Conservation (phyloP, 192 early-diverging fungal species). For the Pilobolus umbonatus region DNA sequence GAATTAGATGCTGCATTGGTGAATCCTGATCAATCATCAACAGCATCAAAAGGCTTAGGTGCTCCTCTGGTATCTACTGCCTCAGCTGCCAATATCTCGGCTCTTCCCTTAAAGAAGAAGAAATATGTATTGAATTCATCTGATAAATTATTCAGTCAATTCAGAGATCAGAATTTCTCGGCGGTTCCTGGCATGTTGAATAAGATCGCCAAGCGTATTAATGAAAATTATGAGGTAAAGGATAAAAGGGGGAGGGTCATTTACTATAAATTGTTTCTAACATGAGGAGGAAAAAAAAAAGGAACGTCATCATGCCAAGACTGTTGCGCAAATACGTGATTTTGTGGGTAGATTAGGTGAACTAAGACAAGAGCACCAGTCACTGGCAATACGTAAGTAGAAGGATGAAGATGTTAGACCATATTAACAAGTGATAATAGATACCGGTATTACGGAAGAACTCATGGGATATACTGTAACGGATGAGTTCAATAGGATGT, state of each 20-base stretch:
- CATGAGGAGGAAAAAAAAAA: too few relatives aligned
- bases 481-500: slow-evolving; percentile 72
- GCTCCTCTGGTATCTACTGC: slow-evolving; percentile 19
- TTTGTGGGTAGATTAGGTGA: slow-evolving; percentile 85
- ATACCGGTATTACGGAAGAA: slow-evolving; percentile 77
- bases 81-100: slow-evolving; percentile 16
- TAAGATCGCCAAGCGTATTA: slow-evolving; percentile 78
- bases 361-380: slow-evolving; percentile 84
- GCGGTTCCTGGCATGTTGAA: slow-evolving; percentile 81
- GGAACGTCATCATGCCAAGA: slow-evolving; percentile 86
- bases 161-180: slow-evolving; percentile 89
- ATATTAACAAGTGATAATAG: slow-evolving; percentile 35
- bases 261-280: background rate
- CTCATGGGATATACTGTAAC: slow-evolving; percentile 75
- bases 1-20: slow-evolving; percentile 68
- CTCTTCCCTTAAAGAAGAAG: slow-evolving; percentile 53
- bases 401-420: background rate
- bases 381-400: slow-evolving; percentile 63
- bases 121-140: slow-evolving; percentile 76
- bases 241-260: background rate
- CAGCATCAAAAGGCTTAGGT: background rate
- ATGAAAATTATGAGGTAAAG: slow-evolving; percentile 77
- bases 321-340: slow-evolving; percentile 85
- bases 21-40: slow-evolving; percentile 28
- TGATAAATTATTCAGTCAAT: slow-evolving; percentile 74